Percentiles rank a stretch among this genome's conserved stretches.
Conservation (phyloP, 768 basidiomycete species). For the Sarcomyxa edulis region DNA sequence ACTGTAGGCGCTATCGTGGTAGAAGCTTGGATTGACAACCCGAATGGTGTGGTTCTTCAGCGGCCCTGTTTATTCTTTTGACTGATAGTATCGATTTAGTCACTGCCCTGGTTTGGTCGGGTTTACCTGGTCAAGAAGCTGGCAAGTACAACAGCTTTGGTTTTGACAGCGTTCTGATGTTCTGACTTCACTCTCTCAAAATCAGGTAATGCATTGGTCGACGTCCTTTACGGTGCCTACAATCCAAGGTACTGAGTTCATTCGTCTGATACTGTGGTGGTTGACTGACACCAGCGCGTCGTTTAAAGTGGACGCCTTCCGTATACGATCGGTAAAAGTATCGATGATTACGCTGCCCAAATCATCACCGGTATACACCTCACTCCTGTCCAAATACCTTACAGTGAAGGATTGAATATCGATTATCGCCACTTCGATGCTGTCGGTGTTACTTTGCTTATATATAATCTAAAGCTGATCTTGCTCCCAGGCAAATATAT, state of each 20-base stretch:
- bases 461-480: too few relatives aligned
- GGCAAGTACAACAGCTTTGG: too few relatives aligned
- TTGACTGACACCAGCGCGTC: neutral
- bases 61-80: slow-evolving; percentile 53
- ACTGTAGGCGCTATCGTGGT: slow-evolving; percentile 55
- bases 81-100: neutral
- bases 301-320: slow-evolving; percentile 37
- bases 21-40: slow-evolving; percentile 67
- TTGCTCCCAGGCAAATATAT: slow-evolving; percentile 70
- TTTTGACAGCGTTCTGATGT: too few relatives aligned
- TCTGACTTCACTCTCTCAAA: too few relatives aligned
- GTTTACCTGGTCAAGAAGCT: slow-evolving; percentile 59
- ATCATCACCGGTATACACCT: slow-evolving; percentile 31
- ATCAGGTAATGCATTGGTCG: slow-evolving; percentile 62
- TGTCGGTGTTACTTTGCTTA: too few relatives aligned
- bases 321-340: slow-evolving; percentile 66
- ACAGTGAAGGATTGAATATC: slow-evolving; percentile 61
- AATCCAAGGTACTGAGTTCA: too few relatives aligned
- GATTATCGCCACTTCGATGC: slow-evolving; percentile 74
- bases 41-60: slow-evolving; percentile 64
- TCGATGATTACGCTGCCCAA: slow-evolving; percentile 54
- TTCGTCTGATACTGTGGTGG: neutral
- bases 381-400: slow-evolving; percentile 46
- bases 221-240: slow-evolving; percentile 64
- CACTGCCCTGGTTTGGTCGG: slow-evolving; percentile 38